Conservation (phyloP, 768 basidiomycete genomes). For the Jaapia argillacea region DNA sequence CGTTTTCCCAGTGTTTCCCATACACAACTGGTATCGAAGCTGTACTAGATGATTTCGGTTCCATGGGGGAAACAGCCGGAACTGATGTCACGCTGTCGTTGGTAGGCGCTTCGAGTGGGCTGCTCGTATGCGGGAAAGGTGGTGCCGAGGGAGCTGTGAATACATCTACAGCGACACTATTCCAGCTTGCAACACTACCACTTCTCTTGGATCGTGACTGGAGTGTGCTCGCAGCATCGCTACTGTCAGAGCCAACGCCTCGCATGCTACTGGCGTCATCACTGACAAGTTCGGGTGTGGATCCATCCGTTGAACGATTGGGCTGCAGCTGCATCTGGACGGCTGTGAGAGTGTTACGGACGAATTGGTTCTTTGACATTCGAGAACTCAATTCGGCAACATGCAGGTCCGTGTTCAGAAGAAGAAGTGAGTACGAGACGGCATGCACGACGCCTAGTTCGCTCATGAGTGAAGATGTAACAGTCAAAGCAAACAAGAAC, state of each 20-base stretch:
- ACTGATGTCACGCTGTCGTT: conserved; percentile 63
- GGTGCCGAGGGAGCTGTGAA: conserved; percentile 15
- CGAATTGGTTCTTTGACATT: conserved; percentile 90
- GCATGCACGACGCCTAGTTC: conserved; percentile 87
- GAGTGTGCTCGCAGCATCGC: conserved; percentile 22
- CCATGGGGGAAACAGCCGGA: conserved; percentile 36
- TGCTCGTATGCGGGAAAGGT: conserved; percentile 6
- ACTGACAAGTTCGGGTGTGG: conserved; percentile 51
- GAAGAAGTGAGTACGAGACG: conserved; percentile 82
- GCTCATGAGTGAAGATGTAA: conserved; percentile 5
- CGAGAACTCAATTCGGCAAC: conserved; percentile 81
- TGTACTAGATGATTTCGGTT: conserved; percentile 23
- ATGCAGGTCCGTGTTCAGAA: conserved; percentile 96
- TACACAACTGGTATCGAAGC: conserved; percentile 32
- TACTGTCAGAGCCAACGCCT: conserved; percentile 48
- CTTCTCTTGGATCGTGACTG: conserved; percentile 58
- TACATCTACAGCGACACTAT: conserved; percentile 60
- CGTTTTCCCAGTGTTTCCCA: conserved; percentile 71
- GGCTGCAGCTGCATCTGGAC: conserved; percentile 74
- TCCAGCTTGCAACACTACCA: conserved; percentile 80
- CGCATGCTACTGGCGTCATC: conserved; percentile 61
- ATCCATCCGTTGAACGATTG: conserved; percentile 32
- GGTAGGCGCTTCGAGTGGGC: conserved; percentile 22
- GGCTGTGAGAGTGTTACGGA: conserved; percentile 82
- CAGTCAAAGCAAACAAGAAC: conserved; percentile 17